phyloP scores from a whole-genome alignment of 1,284 basidiomycete species.

The Trichosporon sp. region DNA sequence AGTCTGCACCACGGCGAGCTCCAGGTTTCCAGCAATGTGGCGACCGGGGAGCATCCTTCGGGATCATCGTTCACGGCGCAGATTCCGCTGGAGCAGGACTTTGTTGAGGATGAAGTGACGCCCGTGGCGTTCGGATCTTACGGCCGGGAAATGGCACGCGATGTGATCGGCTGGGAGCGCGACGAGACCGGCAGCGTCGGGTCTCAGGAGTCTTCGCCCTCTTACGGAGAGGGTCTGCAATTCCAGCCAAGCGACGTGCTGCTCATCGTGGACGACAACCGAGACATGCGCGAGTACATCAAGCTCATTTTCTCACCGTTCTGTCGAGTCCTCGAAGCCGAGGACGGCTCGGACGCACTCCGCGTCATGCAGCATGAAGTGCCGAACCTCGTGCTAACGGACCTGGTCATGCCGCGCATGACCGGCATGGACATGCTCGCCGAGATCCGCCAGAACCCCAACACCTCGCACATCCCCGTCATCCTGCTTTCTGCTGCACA shows the following conservation, averaged over 20 bases:
- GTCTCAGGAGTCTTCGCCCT: background rate
- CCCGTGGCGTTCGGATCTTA: slow-evolving; percentile 31
- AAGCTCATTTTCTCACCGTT: slow-evolving; percentile 47
- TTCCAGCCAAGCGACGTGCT: slow-evolving; percentile 43
- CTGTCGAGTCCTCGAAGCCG: slow-evolving; percentile 53
- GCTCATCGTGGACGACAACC: slow-evolving; percentile 44
- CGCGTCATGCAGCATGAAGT: slow-evolving; percentile 32
- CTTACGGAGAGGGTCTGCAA: slow-evolving; percentile 31
- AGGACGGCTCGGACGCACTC: slow-evolving; percentile 54
- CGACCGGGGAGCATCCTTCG: background rate
- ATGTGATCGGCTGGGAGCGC: slow-evolving; percentile 17
- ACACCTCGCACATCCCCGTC: slow-evolving; percentile 37
- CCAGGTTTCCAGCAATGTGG: slow-evolving; percentile 35
- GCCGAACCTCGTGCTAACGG: slow-evolving; percentile 47
- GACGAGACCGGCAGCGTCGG: background rate
- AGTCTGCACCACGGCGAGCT: slow-evolving; percentile 57
- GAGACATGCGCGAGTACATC: slow-evolving; percentile 52
- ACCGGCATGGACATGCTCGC: slow-evolving; percentile 43
- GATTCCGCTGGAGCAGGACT: slow-evolving; percentile 25
- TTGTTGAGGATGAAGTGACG: background rate
- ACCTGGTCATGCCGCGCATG: slow-evolving; percentile 53
- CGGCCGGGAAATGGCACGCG: slow-evolving; percentile 18
- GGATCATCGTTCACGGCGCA: slow-evolving; percentile 29
- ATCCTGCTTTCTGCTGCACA: slow-evolving; percentile 43
- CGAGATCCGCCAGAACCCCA: slow-evolving; percentile 33